Percentiles rank a stretch among this genome's conserved stretches.
phyloP scores from a whole-genome alignment of 768 basidiomycete species.

The Boletus reticulatus region DNA sequence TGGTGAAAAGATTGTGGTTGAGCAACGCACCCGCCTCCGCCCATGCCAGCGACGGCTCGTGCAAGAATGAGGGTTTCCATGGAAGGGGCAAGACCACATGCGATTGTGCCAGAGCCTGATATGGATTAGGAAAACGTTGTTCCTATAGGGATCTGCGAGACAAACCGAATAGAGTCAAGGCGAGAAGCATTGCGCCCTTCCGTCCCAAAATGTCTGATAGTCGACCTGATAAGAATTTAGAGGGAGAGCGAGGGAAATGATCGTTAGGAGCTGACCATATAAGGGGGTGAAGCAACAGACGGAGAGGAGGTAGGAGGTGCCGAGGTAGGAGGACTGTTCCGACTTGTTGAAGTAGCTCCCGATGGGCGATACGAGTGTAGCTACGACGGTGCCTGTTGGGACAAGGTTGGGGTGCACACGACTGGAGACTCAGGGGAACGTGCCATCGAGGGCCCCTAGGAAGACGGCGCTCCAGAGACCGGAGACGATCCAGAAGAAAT shows the following conservation, averaged over 20 bases:
- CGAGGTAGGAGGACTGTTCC: constrained; percentile 82
- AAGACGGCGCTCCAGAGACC: constrained; percentile 84
- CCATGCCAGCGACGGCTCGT: constrained; percentile 87
- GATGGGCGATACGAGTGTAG: constrained; percentile 80
- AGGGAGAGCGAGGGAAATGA: constrained; percentile 1
- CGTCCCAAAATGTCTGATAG: constrained; percentile 84
- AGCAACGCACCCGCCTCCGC: constrained; percentile 77
- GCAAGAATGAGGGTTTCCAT: constrained; percentile 82
- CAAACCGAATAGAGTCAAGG: constrained; percentile 78
- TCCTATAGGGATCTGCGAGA: constrained; percentile 16
- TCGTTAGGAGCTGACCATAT: constrained; percentile 54
- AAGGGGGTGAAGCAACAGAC: constrained; percentile 90
- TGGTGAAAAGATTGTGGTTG: background rate
- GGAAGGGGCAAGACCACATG: constrained; percentile 83
- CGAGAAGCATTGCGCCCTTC: constrained; percentile 84
- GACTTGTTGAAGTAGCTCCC: constrained; percentile 82
- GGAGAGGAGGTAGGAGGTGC: constrained; percentile 82
- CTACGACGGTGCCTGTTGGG: constrained; percentile 70
- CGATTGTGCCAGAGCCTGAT: constrained; percentile 75
- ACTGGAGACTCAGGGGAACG: constrained; percentile 18
- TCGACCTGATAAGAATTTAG: constrained; percentile 52
- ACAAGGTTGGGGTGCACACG: background rate
- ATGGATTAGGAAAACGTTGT: constrained; percentile 17
- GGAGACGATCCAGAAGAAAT: constrained; percentile 68
- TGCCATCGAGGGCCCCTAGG: constrained; percentile 83